Percentiles rank a stretch among this genome's conserved stretches.
phyloP scores from a whole-genome alignment of 1,139 yeast species.

The Tardiomyces blankii region DNA sequence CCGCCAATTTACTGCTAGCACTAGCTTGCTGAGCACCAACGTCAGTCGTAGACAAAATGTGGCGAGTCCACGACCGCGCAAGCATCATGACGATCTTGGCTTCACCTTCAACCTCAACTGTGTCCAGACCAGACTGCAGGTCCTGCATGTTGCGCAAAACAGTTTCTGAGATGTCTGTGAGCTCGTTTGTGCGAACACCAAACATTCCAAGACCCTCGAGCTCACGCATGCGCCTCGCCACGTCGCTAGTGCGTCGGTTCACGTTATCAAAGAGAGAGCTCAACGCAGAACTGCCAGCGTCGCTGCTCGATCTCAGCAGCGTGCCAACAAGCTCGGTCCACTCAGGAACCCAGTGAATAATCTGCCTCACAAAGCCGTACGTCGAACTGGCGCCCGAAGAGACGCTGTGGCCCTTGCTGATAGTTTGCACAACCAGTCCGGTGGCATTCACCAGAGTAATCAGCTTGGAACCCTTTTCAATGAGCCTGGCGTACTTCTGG shows the following conservation, averaged over 20 bases:
- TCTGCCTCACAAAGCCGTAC: neutral
- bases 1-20: slow-evolving; percentile 3
- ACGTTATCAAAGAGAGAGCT: neutral
- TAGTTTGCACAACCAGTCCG: neutral
- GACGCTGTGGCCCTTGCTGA: neutral
- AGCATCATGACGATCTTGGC: neutral
- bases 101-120: neutral
- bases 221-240: neutral
- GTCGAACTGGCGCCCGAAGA: neutral
- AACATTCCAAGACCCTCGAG: neutral
- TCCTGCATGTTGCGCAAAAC: neutral
- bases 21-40: neutral
- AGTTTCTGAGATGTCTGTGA: neutral
- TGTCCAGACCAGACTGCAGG: neutral
- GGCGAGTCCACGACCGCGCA: neutral
- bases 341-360: slow-evolving; percentile 12
- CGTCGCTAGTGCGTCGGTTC: neutral
- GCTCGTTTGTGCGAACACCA: neutral
- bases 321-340: slow-evolving; percentile 8
- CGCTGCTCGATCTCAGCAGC: neutral
- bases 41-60: neutral
- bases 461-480: neutral
- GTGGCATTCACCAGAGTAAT: neutral
- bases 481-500: neutral
- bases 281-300: neutral